Base-by-base conservation (phyloP, 2,329 filamentous ascomycete species). In the Cladosporium sp. region DNA sequence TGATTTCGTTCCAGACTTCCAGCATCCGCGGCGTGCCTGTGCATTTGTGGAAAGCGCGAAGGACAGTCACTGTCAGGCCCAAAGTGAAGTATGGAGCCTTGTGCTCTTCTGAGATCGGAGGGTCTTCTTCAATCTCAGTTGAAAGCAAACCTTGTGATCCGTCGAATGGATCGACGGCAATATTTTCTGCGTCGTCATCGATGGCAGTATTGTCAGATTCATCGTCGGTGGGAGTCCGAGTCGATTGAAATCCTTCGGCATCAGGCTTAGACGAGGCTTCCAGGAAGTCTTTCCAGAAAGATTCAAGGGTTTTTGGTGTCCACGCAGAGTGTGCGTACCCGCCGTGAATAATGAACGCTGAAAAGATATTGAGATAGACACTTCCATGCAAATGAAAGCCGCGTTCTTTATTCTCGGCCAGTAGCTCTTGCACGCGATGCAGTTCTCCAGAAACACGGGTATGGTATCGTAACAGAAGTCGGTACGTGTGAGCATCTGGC, bases 291-390 rank as follows among this genome's bases (percentile, higher is more conserved):
- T 78, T 71, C 80, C 89, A 88, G 10, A 91, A 83, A 40, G 78
- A 79, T 42, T 87, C 80, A 2, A 97, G 80, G n/a, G 85, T 81
- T 62, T 81, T 73, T 28, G 78, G 76, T 25, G 84, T 90, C 93
- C 94, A 99, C 12, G 83, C 79, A 0, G 86, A 85, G 61, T 85
- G 77, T 22, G 77, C 74, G 17, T 80, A 73, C 24, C 84, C 85
- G 10, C 92, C 93, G 67, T 96, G 87, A 2, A 77, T 72, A 32
- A 81, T 79, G 68, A 97, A 99, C 0, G 89, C 91, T 65, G 90
- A 87, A 74, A 97, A 89, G 3, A 97, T 77, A 7, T 88, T 81
- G 36, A 94, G 78, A 67, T 93, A 97, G 22, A 96, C 82, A 58
- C 87, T 82, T 5, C 88, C 88, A 60, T 93, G 85, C 15, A 93